Conservation (phyloP, 2,329 filamentous ascomycete genomes). For the Amesomyces nigricolor region DNA sequence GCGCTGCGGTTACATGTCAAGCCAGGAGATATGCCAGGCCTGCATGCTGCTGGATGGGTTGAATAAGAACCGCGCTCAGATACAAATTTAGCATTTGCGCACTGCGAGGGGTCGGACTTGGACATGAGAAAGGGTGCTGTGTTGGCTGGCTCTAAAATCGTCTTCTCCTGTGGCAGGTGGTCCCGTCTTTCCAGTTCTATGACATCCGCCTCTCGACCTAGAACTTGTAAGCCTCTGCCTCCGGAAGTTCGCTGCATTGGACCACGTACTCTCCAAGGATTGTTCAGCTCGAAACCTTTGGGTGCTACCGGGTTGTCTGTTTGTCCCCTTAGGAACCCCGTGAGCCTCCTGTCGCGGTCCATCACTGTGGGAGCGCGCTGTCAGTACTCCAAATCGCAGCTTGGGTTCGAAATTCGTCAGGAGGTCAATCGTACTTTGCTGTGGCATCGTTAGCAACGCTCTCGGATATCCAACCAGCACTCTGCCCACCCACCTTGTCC, state of each 20-base stretch:
- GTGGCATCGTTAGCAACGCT: slow-evolving; percentile 29
- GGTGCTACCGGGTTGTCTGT: slow-evolving; percentile 51
- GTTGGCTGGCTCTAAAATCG: neutral
- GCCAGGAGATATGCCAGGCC: slow-evolving; percentile 88
- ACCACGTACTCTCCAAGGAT: slow-evolving; percentile 55
- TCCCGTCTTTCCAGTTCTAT: slow-evolving; percentile 29
- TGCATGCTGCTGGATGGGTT: slow-evolving; percentile 84
- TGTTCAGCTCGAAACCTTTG: slow-evolving; percentile 56
- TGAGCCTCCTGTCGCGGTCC: slow-evolving; percentile 58
- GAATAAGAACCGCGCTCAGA: slow-evolving; percentile 69
- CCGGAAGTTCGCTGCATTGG: neutral
- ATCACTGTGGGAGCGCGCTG: slow-evolving; percentile 46
- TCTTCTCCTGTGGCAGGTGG: neutral
- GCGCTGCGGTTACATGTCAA: slow-evolving; percentile 91
- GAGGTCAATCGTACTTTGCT: slow-evolving; percentile 50
- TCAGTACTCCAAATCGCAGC: slow-evolving; percentile 22
- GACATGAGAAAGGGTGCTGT: neutral
- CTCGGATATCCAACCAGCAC: neutral
- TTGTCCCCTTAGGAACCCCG: slow-evolving; percentile 54
- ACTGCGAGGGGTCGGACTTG: slow-evolving; percentile 10
- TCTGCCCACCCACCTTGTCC: slow-evolving; percentile 46
- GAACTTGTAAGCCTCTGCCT: slow-evolving; percentile 13
- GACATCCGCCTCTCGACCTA: slow-evolving; percentile 51
- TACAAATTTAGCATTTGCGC: slow-evolving; percentile 41
- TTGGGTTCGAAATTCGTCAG: neutral